A percentile compares a stretch with the other conserved stretches of the same genome.
Conservation (phyloP, 2,329 filamentous ascomycete species). For the Penicillium thymicola region DNA sequence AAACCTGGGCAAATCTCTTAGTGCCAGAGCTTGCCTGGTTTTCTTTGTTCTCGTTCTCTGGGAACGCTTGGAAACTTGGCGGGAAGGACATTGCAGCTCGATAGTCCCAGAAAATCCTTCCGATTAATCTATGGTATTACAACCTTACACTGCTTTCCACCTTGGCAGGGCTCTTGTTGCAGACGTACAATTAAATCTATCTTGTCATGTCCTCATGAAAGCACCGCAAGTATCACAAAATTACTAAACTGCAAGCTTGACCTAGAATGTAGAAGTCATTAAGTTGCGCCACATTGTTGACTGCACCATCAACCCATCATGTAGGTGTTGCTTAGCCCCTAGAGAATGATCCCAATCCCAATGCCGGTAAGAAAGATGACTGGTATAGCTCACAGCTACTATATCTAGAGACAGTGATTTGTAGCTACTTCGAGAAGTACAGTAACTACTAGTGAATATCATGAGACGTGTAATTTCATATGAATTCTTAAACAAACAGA, state of each 20-base stretch:
- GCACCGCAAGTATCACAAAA: not conserved
- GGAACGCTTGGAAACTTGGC: conserved; percentile 1
- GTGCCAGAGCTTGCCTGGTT: conserved; percentile 14
- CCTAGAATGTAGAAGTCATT: not conserved
- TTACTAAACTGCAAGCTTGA: not conserved
- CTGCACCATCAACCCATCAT: not conserved
- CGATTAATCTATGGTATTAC: conserved; percentile 24
- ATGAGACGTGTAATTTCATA: not conserved
- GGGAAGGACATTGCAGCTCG: conserved; percentile 19
- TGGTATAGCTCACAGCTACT: not conserved
- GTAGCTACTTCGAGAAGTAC: not conserved
- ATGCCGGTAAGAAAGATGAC: not conserved
- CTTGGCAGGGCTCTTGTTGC: not conserved
- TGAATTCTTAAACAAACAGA: not conserved
- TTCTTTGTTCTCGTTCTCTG: conserved; percentile 6
- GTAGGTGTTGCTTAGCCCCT: not conserved
- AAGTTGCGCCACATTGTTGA: not conserved
- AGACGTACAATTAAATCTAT: not conserved
- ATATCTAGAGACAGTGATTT: too few species aligned
- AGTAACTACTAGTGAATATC: not conserved
- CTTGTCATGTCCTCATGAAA: not conserved
- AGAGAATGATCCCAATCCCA: not conserved
- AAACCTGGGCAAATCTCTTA: conserved; percentile 14
- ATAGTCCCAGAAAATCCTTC: conserved; percentile 21
- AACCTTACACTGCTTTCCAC: conserved; percentile 3